Evolutionary conservation across 192 early-diverging fungal species (phyloP).

Genomic region (Physocladia obscura): DNA sequence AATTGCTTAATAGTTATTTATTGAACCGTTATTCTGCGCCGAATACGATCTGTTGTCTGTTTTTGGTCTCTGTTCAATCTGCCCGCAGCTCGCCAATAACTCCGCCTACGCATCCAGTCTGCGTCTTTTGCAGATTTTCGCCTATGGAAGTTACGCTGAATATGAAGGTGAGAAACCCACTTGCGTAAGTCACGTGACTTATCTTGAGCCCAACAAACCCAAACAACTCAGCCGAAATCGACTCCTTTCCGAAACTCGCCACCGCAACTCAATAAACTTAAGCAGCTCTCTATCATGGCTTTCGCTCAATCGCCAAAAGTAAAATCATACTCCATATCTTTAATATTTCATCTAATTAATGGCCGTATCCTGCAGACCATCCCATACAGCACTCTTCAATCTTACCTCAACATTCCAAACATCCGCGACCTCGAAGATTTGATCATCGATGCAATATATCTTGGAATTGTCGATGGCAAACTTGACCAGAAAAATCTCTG

Average conservation of each 20-base stretch:
- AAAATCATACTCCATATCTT: neutral
- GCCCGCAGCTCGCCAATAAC: constrained; percentile 26
- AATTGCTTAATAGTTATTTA: too few relatives aligned
- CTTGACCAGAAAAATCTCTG: constrained; percentile 76
- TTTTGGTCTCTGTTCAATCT: neutral
- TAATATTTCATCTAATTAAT: neutral
- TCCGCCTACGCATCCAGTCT: constrained; percentile 30
- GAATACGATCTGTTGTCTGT: too few relatives aligned
- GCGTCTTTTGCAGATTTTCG: constrained; percentile 70
- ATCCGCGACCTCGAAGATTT: constrained; percentile 83
- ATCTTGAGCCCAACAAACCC: too few relatives aligned
- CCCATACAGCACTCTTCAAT: constrained; percentile 61
- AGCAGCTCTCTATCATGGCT: constrained; percentile 78
- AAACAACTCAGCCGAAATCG: neutral
- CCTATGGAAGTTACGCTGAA: constrained; percentile 79
- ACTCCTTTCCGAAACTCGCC: neutral
- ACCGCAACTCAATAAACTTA: constrained; percentile 49
- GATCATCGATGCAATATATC: constrained; percentile 84
- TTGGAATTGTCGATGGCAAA: constrained; percentile 74
- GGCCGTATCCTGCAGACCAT: constrained; percentile 65
- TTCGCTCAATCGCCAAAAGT: constrained; percentile 46
- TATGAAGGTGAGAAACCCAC: constrained; percentile 65
- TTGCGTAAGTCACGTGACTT: too few relatives aligned
- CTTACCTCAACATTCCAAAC: constrained; percentile 71
- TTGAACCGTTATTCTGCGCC: too few relatives aligned